phyloP scores from a whole-genome alignment of 148 eudicot genomes.

The Fagopyrum tataricum region DNA sequence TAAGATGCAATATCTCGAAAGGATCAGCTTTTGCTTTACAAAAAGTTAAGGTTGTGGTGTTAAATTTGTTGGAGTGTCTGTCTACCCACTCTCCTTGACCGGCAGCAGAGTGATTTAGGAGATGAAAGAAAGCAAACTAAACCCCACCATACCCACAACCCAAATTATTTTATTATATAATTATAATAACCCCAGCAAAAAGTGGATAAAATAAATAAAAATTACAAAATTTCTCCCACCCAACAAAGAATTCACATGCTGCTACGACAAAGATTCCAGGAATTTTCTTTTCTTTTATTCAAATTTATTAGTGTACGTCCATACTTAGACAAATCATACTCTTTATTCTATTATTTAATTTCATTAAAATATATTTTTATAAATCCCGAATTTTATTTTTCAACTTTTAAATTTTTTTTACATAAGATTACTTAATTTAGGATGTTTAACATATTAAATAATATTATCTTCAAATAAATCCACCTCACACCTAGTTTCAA shows the following conservation, averaged over 20 bases:
- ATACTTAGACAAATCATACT: not conserved
- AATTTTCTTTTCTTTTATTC: not conserved
- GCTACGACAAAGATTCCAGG: not conserved
- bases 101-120: not conserved
- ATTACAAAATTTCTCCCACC: not conserved
- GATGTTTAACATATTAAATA: no score
- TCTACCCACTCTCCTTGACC: constrained; percentile 9
- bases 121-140: not conserved
- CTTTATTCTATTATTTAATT: no score
- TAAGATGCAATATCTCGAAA: not conserved
- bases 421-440: no score
- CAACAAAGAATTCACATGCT: constrained; percentile 5
- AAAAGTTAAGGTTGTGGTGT: not conserved
- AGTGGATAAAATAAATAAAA: not conserved
- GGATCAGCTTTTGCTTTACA: constrained; percentile 8
- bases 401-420: no score
- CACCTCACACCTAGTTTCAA: no score
- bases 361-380: no score
- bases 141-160: not conserved
- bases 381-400: no score
- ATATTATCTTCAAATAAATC: no score
- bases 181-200: not conserved
- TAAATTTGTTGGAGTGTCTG: not conserved
- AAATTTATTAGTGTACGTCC: not conserved
- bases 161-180: not conserved